These are phyloP conservation scores for Phaeodactylum tricornutum DNA, from an alignment of 108 stramenopile genomes.

Conservation along the genomic window DNA sequence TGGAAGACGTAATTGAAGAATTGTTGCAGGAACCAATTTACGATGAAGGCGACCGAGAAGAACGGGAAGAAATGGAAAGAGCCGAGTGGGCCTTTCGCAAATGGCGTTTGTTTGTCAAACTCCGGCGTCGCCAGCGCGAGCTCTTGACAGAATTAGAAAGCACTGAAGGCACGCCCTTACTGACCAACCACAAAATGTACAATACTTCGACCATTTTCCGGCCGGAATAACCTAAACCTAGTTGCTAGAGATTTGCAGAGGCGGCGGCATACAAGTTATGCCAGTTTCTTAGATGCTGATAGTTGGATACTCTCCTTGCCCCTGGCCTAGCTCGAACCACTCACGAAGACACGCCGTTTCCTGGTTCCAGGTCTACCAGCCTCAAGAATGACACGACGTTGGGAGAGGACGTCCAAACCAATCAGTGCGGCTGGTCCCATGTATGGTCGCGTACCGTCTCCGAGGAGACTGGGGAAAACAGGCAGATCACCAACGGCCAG, in stretches of 20 bases:
- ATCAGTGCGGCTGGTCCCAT: constrained; percentile 58
- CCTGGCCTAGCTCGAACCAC: no score
- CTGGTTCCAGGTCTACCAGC: constrained; percentile 33
- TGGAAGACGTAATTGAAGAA: constrained; percentile 53
- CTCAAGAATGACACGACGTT: constrained; percentile 65
- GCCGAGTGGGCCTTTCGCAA: not conserved
- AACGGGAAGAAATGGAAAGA: constrained; percentile 18
- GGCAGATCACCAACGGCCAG: constrained; percentile 68
- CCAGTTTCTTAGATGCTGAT: no score
- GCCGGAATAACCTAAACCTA: no score
- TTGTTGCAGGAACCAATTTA: constrained; percentile 45
- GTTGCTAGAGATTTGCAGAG: no score
- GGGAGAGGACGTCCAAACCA: constrained; percentile 63
- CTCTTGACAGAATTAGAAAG: no score
- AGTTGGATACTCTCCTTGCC: constrained; percentile 22
- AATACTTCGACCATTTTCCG: no score
- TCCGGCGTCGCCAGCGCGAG: no score
- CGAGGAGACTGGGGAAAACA: constrained; percentile 49
- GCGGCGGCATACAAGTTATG: no score
- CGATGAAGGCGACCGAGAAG: constrained; percentile 40
- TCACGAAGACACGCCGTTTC: constrained; percentile 15
- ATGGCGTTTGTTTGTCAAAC: not conserved
- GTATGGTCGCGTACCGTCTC: constrained; percentile 55
- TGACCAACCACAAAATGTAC: no score
- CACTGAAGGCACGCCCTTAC: no score